These are phyloP conservation scores for Kalmanozyma brasiliensis DNA, from an alignment of 1,284 basidiomycete species.

Conservation along the genomic window DNA sequence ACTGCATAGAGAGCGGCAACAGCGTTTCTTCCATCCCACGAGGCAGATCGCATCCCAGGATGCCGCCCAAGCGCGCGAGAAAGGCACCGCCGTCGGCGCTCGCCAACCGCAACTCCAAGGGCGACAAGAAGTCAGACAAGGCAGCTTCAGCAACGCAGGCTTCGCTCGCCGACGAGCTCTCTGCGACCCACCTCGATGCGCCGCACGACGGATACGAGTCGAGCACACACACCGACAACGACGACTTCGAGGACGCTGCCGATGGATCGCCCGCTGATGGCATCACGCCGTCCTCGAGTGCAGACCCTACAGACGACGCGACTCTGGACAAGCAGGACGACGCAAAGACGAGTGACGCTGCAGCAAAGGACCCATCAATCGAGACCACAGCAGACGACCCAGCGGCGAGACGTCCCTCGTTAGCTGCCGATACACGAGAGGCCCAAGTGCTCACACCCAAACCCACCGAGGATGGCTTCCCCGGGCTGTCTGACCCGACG, in stretches of 20 bases:
- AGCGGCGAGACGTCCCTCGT: slow-evolving; percentile 3
- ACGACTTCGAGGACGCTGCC: slow-evolving; percentile 48
- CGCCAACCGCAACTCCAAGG: slow-evolving; percentile 10
- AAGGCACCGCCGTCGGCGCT: slow-evolving; percentile 3
- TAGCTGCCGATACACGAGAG: slow-evolving; percentile 7
- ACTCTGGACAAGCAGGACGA: background rate
- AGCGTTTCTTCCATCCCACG: no score
- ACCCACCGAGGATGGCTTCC: slow-evolving; percentile 12
- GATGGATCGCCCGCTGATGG: slow-evolving; percentile 35
- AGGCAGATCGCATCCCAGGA: slow-evolving; percentile 13
- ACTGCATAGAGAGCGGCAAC: no score
- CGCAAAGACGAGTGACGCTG: background rate
- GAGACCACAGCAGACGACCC: slow-evolving; percentile 14
- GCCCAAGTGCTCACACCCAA: slow-evolving; percentile 19
- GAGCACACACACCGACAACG: slow-evolving; percentile 43
- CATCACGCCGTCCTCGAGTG: slow-evolving; percentile 25
- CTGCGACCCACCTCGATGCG: slow-evolving; percentile 8
- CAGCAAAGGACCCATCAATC: background rate
- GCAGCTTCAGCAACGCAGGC: slow-evolving; percentile 9
- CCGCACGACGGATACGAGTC: slow-evolving; percentile 35
- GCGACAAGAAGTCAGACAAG: background rate
- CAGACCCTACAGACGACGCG: slow-evolving; percentile 10
- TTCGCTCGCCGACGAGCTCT: slow-evolving; percentile 33
- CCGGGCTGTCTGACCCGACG: background rate
- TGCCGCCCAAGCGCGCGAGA: slow-evolving; percentile 13